Conservation (phyloP, 371 early-diverging fungal genomes). For the Chytridium lagenaria region DNA sequence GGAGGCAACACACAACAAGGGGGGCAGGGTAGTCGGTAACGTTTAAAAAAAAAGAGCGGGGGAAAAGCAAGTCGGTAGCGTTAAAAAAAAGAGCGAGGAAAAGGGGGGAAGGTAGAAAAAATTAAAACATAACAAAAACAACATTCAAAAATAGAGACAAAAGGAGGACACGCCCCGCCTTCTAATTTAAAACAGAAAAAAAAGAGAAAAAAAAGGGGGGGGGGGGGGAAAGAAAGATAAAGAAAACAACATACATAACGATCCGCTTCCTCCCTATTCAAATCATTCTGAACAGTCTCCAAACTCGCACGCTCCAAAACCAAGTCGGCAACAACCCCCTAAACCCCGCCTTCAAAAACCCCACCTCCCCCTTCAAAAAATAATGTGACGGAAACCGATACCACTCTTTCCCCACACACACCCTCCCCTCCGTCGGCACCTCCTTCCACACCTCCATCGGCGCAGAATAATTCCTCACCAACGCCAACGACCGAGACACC, state of each 20-base stretch:
- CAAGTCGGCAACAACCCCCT: conserved; percentile 57
- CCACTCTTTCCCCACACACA: conserved; percentile 96
- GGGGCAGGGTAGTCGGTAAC: no score
- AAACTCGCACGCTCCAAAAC: conserved; percentile 38
- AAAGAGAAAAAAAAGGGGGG: no score
- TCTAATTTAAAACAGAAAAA: no score
- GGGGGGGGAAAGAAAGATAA: no score
- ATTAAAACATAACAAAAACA: no score
- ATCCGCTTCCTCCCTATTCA: conserved; percentile 70
- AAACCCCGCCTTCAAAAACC: conserved; percentile 50
- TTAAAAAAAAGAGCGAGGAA: no score
- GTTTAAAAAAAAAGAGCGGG: no score
- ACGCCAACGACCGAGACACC: conserved; percentile 67
- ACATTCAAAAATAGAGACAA: no score
- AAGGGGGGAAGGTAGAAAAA: no score
- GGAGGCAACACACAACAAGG: no score
- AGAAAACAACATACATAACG: conserved; percentile 60
- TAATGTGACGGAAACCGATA: conserved; percentile 91
- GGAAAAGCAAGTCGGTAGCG: no score
- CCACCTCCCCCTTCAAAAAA: conserved; percentile 71
- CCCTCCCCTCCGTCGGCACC: conserved; percentile 35
- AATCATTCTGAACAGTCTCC: conserved; percentile 66
- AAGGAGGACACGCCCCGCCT: no score
- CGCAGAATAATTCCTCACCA: conserved; percentile 69
- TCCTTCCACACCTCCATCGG: conserved; percentile 64